Percentiles rank a stretch among this genome's conserved stretches.
These are phyloP conservation scores for Neoascochyta sp. DNA, from an alignment of 2,329 filamentous ascomycete genomes.

Conservation along the genomic window DNA sequence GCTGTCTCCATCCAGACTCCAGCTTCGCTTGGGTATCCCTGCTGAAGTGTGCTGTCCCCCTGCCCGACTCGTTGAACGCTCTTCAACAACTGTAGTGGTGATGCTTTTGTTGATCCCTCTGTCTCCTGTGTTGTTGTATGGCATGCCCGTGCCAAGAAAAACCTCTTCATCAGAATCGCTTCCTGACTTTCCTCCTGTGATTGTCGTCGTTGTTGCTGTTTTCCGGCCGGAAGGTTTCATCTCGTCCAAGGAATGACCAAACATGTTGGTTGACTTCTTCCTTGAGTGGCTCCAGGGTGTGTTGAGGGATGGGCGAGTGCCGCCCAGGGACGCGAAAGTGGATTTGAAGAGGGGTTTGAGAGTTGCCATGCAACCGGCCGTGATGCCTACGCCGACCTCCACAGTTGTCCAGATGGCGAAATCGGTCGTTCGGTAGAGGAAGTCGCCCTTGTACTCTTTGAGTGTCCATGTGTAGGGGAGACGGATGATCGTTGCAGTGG, in stretches of 20 bases:
- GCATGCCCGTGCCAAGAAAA: slow-evolving; percentile 10
- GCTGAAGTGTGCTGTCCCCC: background rate
- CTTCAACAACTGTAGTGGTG: slow-evolving; percentile 17
- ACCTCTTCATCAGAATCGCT: slow-evolving; percentile 21
- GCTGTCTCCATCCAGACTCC: slow-evolving; percentile 12
- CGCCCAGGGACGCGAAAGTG: slow-evolving; percentile 9
- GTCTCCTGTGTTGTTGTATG: slow-evolving; percentile 12
- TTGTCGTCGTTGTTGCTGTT: slow-evolving; percentile 18
- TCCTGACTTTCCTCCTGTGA: slow-evolving; percentile 16
- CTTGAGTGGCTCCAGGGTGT: slow-evolving; percentile 9
- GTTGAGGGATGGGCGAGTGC: slow-evolving; percentile 14
- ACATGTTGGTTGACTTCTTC: slow-evolving; percentile 5
- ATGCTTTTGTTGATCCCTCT: slow-evolving; percentile 13
- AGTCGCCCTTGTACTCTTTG: slow-evolving; percentile 26
- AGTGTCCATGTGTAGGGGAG: slow-evolving; percentile 26
- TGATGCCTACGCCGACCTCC: slow-evolving; percentile 27
- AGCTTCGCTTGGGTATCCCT: slow-evolving; percentile 6
- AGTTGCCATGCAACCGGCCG: slow-evolving; percentile 28
- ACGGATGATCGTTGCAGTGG: slow-evolving; percentile 29
- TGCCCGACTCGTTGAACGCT: slow-evolving; percentile 3
- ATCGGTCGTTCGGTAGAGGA: slow-evolving; percentile 29
- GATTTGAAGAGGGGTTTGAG: slow-evolving; percentile 24
- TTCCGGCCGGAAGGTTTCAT: slow-evolving; percentile 17
- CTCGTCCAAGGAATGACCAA: slow-evolving; percentile 10
- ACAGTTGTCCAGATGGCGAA: slow-evolving; percentile 32